Base-by-base conservation (phyloP, 306 rosid genomes). In the Cicer cuneatum region DNA sequence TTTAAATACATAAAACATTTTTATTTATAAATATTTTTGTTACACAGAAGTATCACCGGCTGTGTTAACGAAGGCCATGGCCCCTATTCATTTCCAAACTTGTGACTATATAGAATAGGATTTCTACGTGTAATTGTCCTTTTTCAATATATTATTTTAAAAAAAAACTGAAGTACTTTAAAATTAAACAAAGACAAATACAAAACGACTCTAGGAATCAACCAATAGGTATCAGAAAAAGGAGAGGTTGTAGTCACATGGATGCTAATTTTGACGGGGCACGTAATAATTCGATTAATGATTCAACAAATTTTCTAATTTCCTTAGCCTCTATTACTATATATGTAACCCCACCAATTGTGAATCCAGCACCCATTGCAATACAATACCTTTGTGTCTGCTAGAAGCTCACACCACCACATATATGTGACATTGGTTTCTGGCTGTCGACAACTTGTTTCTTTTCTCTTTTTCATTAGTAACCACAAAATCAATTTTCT, bases 271-370 rank as follows among this genome's bases (percentile, higher is more conserved):
- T 64, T 52, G 5, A 40, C 12, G 14, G 6, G 39, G 47, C 19
- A 15, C 10, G 29, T 24, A 24, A 10, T 46, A 46, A 5, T n/a
- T 58, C 14, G 15, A 14, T 21, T 12, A 54, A 43, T 7, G 48
- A 6, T 38, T 13, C 46, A 52, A 62, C 4, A 45, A 40, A 40
- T 64, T 65, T 41, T 39, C 40, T 38, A 3, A 45, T 74, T 45
- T 66, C 71, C 45, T 53, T 75, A 1, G n/a, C 37, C 73, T 16
- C 72, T 78, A n/a, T n/a, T n/a, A n/a, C n/a, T n/a, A 78, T 78
- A 71, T 61, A 78, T 57, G n/a, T 10, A 38, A 45, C 40, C 45
- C 24, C 12, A 35, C 45, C 63, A 9, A 19, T 47, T 19, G 1
- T 9, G 35, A 6, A 18, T 45, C 9, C 3, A 1, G 15, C 47